Base-by-base conservation (phyloP, 192 early-diverging fungal species). In the Gonapodya prolifera region DNA sequence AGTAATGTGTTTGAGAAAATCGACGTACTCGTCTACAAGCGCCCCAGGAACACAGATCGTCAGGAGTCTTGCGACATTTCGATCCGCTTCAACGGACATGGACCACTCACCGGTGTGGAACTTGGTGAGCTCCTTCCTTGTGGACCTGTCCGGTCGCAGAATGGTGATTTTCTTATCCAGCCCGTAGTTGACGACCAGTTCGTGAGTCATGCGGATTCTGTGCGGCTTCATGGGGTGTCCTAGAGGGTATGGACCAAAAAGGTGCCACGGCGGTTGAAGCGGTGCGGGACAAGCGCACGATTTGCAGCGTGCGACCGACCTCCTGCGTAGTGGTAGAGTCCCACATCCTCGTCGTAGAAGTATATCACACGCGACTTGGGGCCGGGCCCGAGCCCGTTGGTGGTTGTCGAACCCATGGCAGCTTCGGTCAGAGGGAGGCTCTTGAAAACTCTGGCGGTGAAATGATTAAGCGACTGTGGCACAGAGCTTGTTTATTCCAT, bases 151-250 rank as follows among this genome's bases (percentile, higher is more conserved):
- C 86, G n/a, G 95, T 91, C 81, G 88, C 83, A 91, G 85, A 76
- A 93, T 87, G 61, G 89, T 86, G 93, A 99, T 94, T 71, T 96
- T 92, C 79, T 96, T 93, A 77, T 96, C 90, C 33, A 99, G 87
- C 0, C 93, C 95, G 81, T 99, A 99, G 61, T 91, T 92, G 70
- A 95, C 85, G 32, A 99, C 91, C 35, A 99, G 85, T 80, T 94
- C 93, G 83, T 99, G 95, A 0, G 94, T 92, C 87, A 99, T 92
- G 70, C 93, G 92, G 78, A 99, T 92, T 78, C 97, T 87, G 32
- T 93, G 90, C n/a, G 97, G 97, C 81, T 99, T 99, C 97, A 99
- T 99, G 18, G 93, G 93, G 81, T 99, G 97, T 35, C 93, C 94
- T 75, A 84, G 83, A 23, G 83, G 83, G 87, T 86, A 33, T 1